Base-by-base conservation (phyloP, 108 stramenopile species). In the Parmales sp. region DNA sequence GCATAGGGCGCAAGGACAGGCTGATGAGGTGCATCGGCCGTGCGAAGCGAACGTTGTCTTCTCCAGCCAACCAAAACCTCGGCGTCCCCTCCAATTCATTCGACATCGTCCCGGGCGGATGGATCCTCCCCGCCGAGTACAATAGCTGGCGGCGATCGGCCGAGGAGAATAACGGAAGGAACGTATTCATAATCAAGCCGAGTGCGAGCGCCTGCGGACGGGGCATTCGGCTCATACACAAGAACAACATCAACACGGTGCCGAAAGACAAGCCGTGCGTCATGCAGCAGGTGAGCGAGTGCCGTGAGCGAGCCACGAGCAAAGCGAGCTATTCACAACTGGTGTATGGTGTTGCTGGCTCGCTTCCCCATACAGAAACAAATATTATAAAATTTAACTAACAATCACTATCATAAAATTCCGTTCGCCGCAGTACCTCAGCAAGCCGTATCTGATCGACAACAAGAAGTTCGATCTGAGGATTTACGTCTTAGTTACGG, bases 391-490 rank as follows among this genome's bases (percentile, higher is more conserved):
- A n/a, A n/a, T n/a, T n/a, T n/a, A n/a, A n/a, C n/a, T n/a, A n/a
- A n/a, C n/a, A n/a, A n/a, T n/a, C n/a, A n/a, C n/a, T n/a, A n/a
- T n/a, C n/a, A n/a, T n/a, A n/a, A n/a, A n/a, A n/a, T n/a, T n/a
- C n/a, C n/a, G n/a, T n/a, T n/a, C n/a, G n/a, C n/a, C n/a, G 38
- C 82, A 83, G n/a, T 92, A 92, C 79, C 76, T 90, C 28, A 75
- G 82, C n/a, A 63, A 85, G 72, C 91, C 91, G 2, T 65, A 88
- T 29, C 82, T 88, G 26, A 84, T 90, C 45, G 77, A 87, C 39
- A 88, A 87, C 11, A 81, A 71, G 65, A 92, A 92, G 72, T 92
- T 90, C 50, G 89, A 92, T 51, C 80, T 92, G 28, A 84, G 92
- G 8, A 64, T 93, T 8, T 93, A 90, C 70, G 85, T 93, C 6